A percentile compares a stretch with the other conserved stretches of the same genome.
These are phyloP conservation scores for Knoxia roxburghii DNA, from an alignment of 257 asterid species.

Conservation along the genomic window DNA sequence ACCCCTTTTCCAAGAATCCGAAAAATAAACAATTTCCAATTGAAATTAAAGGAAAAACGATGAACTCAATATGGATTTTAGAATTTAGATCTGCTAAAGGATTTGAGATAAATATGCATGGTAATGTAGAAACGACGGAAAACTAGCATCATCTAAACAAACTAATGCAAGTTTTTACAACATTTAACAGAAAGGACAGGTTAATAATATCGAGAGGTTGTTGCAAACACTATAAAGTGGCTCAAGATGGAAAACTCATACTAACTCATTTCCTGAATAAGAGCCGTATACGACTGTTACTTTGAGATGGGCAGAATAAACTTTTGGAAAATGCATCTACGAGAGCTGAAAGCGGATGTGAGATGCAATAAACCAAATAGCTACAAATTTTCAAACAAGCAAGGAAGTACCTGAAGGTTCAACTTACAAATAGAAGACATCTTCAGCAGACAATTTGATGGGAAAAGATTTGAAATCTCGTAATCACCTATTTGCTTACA, in stretches of 20 bases:
- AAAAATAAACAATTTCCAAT: not conserved
- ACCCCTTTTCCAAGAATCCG: not conserved
- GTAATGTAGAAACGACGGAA: not conserved
- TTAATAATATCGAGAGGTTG: not conserved
- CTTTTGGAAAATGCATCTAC: no score
- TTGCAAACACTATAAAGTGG: not conserved
- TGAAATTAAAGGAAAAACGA: not conserved
- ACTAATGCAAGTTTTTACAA: not conserved
- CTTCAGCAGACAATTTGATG: not conserved
- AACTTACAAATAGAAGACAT: not conserved
- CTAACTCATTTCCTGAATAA: no score
- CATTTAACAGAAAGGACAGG: not conserved
- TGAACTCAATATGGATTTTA: not conserved
- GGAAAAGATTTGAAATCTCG: conserved; percentile 4
- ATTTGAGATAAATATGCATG: not conserved
- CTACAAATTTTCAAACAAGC: not conserved
- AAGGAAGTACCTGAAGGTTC: conserved; percentile 12
- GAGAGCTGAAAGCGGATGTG: not conserved
- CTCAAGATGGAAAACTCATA: not conserved
- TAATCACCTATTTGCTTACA: not conserved
- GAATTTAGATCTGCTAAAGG: not conserved
- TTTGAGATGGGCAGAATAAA: no score
- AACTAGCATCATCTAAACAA: not conserved
- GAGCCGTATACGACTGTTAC: no score
- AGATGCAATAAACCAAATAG: not conserved